Conservation (phyloP, 768 basidiomycete species). For the Crucibulum laeve region DNA sequence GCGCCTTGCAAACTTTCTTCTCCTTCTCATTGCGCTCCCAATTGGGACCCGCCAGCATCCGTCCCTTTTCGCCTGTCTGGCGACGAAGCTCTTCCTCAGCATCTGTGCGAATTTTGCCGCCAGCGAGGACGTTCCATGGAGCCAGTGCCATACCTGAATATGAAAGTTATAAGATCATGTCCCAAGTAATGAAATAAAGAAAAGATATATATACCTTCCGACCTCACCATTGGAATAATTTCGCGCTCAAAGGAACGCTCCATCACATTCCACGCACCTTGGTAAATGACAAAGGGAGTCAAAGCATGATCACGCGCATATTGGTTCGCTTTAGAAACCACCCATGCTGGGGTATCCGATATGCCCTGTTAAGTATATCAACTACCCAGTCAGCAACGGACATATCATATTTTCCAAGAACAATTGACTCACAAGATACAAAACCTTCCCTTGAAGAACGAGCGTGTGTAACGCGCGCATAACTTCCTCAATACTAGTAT, state of each 20-base stretch:
- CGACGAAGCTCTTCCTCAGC: constrained; percentile 34
- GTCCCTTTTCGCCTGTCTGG: too few species aligned
- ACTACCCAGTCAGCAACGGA: background rate
- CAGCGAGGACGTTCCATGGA: too few species aligned
- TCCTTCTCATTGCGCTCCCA: constrained; percentile 47
- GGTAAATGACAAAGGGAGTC: constrained; percentile 10
- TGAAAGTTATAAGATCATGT: background rate
- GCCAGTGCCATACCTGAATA: constrained; percentile 7
- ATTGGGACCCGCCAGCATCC: constrained; percentile 16
- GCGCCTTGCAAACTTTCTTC: constrained; percentile 32
- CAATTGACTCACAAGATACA: constrained; percentile 29
- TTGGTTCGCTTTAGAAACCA: constrained; percentile 12
- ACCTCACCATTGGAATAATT: constrained; percentile 21
- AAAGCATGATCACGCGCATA: constrained; percentile 8
- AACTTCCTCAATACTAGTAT: constrained; percentile 48
- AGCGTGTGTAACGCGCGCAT: constrained; percentile 51
- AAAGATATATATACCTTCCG: constrained; percentile 29
- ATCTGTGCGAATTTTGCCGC: constrained; percentile 51
- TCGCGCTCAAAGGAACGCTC: constrained; percentile 9
- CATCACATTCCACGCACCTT: constrained; percentile 9
- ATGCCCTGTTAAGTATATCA: constrained; percentile 1
- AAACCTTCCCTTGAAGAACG: constrained; percentile 45
- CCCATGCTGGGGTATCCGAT: constrained; percentile 9
- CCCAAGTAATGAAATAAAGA: background rate
- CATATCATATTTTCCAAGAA: background rate